Conservation (phyloP, 139 green algal genomes). For the Chlamydomonas eustigma region DNA sequence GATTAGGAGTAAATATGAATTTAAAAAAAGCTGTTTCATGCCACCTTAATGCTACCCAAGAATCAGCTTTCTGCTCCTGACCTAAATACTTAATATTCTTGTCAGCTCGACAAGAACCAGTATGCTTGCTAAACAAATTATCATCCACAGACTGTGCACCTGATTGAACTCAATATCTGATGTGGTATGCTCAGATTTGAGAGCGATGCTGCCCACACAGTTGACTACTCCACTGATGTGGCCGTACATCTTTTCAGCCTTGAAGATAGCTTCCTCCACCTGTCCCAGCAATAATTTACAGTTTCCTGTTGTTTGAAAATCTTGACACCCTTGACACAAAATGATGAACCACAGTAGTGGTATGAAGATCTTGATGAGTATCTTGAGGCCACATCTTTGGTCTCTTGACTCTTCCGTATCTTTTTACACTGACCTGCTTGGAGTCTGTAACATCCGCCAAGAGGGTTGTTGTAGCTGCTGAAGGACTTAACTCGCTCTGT, state of each 20-base stretch:
- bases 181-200: constrained; percentile 73
- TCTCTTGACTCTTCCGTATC: neutral
- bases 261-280: constrained; percentile 46
- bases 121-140: no score
- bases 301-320: no score
- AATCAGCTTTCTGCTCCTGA: no score
- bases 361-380: neutral
- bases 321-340: no score
- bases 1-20: no score
- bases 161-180: constrained; percentile 53
- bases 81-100: no score
- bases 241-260: constrained; percentile 34
- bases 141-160: constrained; percentile 17
- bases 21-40: no score
- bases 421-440: constrained; percentile 44
- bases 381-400: neutral
- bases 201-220: constrained; percentile 67
- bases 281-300: constrained; percentile 22
- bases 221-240: constrained; percentile 68
- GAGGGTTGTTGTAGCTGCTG: neutral
- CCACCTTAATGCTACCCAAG: no score
- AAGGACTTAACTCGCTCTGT: constrained; percentile 15
- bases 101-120: no score
- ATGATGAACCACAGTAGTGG: neutral
- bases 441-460: constrained; percentile 46